Evolutionary conservation across 768 basidiomycete genomes (phyloP), one percentile per base, ranked within the genome.

Genomic region (Amanita jacksonii): DNA sequence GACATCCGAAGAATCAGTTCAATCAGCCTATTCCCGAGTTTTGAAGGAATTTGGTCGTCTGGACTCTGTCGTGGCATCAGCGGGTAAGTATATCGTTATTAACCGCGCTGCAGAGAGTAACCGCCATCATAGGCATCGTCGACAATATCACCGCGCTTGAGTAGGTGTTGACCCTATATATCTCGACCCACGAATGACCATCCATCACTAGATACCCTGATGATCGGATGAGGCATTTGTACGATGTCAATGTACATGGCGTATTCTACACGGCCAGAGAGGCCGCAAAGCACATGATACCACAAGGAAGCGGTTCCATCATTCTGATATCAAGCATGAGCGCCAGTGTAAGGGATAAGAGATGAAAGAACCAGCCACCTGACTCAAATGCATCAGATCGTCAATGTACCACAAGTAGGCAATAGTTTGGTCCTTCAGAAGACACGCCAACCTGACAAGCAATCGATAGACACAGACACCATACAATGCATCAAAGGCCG

Each of bases 251-350:
- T 56, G 86, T 97, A 33, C 88, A 96, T 59, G 93, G 92, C 44
- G 79, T 80, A 10, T 93, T 88, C 68, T 94, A 84, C 66, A 94
- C 91, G n/a, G 94, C 94, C 8, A 81, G 94, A 20, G 92, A 97
- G 62, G 93, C 87, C 2, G 93, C 92, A 36, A 81, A 83, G 51
- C 70, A 77, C 63, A 97, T 97, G 94, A 85, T 93, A 49, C 77
- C 81, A 7, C 70, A 74, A 41, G 78, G 83, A 13, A 74, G 74
- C 28, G 89, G 91, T 0, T 82, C 80, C 45, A 86, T 97, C 55
- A 76, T 89, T 45, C 72, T 98, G 43, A 77, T 98, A 46, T 78
- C 85, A 4, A 88, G 85, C 54, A 96, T 97, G 90, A 87, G 85
- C 56, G 89, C 89, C 28, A 81, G 77, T 58, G 89, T 91, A 54